Percentiles rank a stretch among this genome's conserved stretches.
These are phyloP conservation scores for baker's yeast (Saccharomyces cerevisiae) DNA, from an alignment of 805 yeast species.

Conservation along the genomic window DNA sequence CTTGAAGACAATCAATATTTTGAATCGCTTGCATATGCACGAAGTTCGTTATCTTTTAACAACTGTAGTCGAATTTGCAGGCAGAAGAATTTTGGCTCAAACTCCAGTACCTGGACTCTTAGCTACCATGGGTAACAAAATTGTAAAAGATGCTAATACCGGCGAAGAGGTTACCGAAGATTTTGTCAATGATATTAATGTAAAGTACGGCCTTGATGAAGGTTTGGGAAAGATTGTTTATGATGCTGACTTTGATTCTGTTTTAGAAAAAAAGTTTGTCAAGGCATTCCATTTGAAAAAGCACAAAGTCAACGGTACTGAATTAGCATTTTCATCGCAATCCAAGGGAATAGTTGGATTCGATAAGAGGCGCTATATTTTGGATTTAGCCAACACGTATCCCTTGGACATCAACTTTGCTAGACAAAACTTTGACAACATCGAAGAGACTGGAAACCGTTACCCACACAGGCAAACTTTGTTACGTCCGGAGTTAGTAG, in stretches of 20 bases:
- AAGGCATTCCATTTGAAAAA: conserved; percentile 71
- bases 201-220: conserved; percentile 69
- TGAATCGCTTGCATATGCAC: conserved; percentile 56
- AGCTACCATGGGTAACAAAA: conserved; percentile 33
- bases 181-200: conserved; percentile 36
- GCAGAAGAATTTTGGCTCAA: conserved; percentile 82
- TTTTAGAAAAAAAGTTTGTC: conserved; percentile 50
- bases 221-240: conserved; percentile 43
- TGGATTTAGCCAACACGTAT: conserved; percentile 76
- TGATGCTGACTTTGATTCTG: conserved; percentile 45
- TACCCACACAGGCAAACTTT: conserved; percentile 80
- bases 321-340: conserved; percentile 62
- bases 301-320: conserved; percentile 45
- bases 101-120: conserved; percentile 87
- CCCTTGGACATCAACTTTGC: conserved; percentile 78
- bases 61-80: conserved; percentile 82
- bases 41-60: conserved; percentile 70
- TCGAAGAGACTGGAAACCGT: conserved; percentile 32
- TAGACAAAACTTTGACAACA: conserved; percentile 42
- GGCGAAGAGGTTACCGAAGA: conserved; percentile 34
- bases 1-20: conserved; percentile 56
- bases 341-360: conserved; percentile 80
- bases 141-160: conserved; percentile 35
- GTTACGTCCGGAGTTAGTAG: conserved; percentile 81
- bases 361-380: conserved; percentile 75